Base-by-base conservation (phyloP, 768 basidiomycete species). In the Agrocybe pediades region DNA sequence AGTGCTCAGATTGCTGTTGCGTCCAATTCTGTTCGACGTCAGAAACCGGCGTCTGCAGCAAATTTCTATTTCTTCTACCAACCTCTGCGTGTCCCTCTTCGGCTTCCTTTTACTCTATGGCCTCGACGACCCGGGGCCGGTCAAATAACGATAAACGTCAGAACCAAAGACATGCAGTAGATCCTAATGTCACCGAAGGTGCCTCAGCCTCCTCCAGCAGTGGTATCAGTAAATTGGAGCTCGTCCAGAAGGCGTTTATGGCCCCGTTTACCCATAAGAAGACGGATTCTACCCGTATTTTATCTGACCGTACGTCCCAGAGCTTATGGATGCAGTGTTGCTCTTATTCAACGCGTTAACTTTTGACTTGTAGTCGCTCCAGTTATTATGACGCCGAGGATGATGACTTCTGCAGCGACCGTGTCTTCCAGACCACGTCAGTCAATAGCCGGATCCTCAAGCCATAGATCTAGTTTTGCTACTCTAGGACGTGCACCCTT, bases 311-410 rank as follows among this genome's bases (percentile, higher is more conserved):
- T 93, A 72, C 64, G 88, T 54, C 47, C 39, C 23, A 15, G 49
- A 46, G 56, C 41, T 29, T 36, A 15, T 57, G 33, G 26, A 20
- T 47, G 29, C 40, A 41, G 17, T 16, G 30, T 36, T 40, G 17
- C 24, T 9, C 55, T 51, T 39, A 52, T 43, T 50, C 41, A 44
- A 45, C 52, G 19, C 45, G 49, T 26, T 15, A 49, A 53, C 16
- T 42, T 45, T 39, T 40, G 41, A 51, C 46, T 29, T 52, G 45
- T 64, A 86, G 92, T 95, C 67, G 92, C 92, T 13, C 92, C 92
- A 11, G 86, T 87, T 56, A 90, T 95, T 61, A 92, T 95, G 90
- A 93, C 91, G 2, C 92, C 92, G 20, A 79, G 85, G 51, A 87
- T 93, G 83, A 82, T 92, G 56, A 83, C 80, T 54, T 81, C 84